Evolutionary conservation across 768 basidiomycete species (phyloP).

Genomic region (Chlorophyllum brunneum): DNA sequence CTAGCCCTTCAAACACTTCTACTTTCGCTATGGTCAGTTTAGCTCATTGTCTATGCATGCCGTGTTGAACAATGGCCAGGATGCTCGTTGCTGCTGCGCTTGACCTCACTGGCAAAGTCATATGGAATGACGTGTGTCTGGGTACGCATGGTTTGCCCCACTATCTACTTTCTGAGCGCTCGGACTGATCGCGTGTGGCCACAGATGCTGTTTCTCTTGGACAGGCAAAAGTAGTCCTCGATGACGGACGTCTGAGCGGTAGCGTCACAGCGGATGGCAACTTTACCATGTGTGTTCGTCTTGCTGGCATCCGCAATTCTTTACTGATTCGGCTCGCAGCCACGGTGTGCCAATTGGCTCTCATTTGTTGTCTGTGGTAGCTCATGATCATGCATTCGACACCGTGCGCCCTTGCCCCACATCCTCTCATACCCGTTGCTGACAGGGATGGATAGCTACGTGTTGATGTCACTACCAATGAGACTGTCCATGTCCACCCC

Average conservation of each 20-base stretch:
- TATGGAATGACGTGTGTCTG: constrained; percentile 70
- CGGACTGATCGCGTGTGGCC: neutral
- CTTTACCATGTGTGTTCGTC: constrained; percentile 58
- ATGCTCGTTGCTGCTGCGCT: constrained; percentile 35
- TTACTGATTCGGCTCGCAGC: constrained; percentile 32
- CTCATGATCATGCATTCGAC: constrained; percentile 70
- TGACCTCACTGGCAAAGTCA: constrained; percentile 58
- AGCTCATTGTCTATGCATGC: neutral
- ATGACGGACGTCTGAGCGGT: constrained; percentile 52
- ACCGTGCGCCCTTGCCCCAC: constrained; percentile 39
- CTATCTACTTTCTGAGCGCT: neutral
- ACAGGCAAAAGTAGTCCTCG: constrained; percentile 54
- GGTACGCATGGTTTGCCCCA: constrained; percentile 34
- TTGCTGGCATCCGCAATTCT: neutral
- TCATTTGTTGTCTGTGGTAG: constrained; percentile 62
- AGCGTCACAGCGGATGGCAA: constrained; percentile 53
- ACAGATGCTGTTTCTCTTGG: constrained; percentile 41
- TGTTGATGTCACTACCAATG: constrained; percentile 56
- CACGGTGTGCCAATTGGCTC: constrained; percentile 64
- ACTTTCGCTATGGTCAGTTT: constrained; percentile 26
- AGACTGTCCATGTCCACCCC: constrained; percentile 46
- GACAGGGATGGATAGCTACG: constrained; percentile 46
- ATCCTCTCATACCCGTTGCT: neutral
- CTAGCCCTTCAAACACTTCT: constrained; percentile 21
- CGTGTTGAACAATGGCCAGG: constrained; percentile 16